Evolutionary conservation across 73 alveolate species (phyloP).

Genomic region (Tetrahymena malaccensis): DNA sequence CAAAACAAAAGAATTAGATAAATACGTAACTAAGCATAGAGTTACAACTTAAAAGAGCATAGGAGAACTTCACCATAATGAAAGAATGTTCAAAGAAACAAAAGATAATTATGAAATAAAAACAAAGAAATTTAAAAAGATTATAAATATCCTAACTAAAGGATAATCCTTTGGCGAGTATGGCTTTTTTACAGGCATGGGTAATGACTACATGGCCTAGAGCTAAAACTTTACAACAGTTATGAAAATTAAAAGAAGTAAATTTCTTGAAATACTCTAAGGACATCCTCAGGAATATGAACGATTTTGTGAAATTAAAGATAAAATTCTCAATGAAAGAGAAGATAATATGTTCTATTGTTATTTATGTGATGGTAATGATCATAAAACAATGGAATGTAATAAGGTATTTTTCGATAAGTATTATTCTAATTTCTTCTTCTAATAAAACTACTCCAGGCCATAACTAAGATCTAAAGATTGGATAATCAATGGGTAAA

Average conservation of each 20-base stretch:
- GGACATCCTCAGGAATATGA: neutral
- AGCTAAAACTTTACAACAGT: neutral
- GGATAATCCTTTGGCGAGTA: neutral
- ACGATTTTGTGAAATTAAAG: neutral
- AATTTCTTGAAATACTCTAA: neutral
- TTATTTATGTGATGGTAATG: neutral
- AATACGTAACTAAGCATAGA: neutral
- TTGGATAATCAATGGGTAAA: neutral
- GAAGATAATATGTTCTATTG: neutral
- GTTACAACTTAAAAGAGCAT: neutral
- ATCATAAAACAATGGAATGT: neutral
- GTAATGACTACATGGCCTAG: neutral
- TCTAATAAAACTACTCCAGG: neutral
- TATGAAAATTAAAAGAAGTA: neutral
- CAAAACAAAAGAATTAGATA: neutral
- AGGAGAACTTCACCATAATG: neutral
- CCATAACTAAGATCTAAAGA: neutral
- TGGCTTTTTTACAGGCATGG: neutral
- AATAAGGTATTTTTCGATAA: neutral
- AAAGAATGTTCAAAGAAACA: neutral
- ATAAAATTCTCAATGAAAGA: neutral
- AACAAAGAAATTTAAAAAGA: neutral
- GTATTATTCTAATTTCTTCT: neutral
- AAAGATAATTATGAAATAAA: neutral
- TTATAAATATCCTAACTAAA: neutral